A percentile compares a stretch with the other conserved stretches of the same genome.
Evolutionary conservation across 2,329 filamentous ascomycete genomes (phyloP).

Genomic region (Trichoderma polysporum): DNA sequence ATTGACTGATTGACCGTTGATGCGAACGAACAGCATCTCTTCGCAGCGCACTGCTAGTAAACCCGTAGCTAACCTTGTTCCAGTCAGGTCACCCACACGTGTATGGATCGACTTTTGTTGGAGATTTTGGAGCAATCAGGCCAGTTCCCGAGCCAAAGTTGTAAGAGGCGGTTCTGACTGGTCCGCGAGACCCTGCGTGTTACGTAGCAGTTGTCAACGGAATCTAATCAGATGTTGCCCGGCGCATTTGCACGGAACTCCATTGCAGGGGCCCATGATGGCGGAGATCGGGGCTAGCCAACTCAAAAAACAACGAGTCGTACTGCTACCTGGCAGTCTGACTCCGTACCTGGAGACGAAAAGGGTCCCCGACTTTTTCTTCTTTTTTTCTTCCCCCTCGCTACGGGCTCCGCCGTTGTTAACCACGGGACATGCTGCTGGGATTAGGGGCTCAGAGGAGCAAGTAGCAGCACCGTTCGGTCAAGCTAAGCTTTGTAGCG

Average conservation of each 20-base stretch:
- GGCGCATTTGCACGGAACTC: conserved; percentile 8
- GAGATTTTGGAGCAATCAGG: conserved; percentile 8
- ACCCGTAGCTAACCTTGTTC: conserved; percentile 1
- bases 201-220: neutral
- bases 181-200: neutral
- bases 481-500: neutral
- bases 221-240: conserved; percentile 13
- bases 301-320: conserved; percentile 2
- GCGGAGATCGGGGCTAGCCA: conserved; percentile 15
- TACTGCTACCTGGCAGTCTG: neutral
- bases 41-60: neutral
- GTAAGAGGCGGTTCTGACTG: neutral
- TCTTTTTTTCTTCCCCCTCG: neutral
- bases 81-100: conserved; percentile 7
- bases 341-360: neutral
- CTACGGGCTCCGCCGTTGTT: neutral
- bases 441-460: neutral
- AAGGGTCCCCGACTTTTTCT: neutral
- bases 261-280: conserved; percentile 8
- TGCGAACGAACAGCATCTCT: conserved; percentile 12
- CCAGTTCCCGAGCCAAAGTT: neutral
- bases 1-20: neutral
- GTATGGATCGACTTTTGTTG: conserved; percentile 8
- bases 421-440: neutral
- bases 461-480: neutral